Base-by-base conservation (phyloP, 2,329 filamentous ascomycete species). In the Teratosphaeria nubilosa region DNA sequence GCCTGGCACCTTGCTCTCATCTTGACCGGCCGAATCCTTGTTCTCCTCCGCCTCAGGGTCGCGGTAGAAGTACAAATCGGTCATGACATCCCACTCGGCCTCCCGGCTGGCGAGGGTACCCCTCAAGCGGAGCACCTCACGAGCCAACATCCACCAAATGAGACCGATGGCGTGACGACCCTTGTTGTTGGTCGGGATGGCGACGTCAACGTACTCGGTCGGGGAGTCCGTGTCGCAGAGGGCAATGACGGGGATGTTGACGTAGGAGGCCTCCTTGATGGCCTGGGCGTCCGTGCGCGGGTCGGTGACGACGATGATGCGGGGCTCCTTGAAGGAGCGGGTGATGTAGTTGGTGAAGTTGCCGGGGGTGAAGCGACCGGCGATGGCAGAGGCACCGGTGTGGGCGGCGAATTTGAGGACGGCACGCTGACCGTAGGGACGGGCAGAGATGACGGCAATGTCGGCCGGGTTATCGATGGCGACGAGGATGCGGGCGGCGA, bases 281-380 rank as follows among this genome's bases (percentile, higher is more conserved):
- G 94, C 94, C 86, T 99, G 94, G 77, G 94, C 90, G 75, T 99
- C 94, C 83, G 95, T 99, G 81, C 95, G 92, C 73, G 94, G 94
- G 80, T 99, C 94, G 81, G 94, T 99, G 75, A 99, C 94, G 77
- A 99, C 86, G 80, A 99, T 97, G 76, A 99, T 85, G 79, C 95
- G 95, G 76, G 94, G 94, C 85, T 99, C 94, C 87, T 96, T 96
- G 91, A 99, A 99, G 68, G 94, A 97, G 75, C 94, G 92, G 80
- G 95, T 99, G 88, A 99, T 99, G 88, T 99, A 99, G 87, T 99
- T 99, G 85, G 94, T 99, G 88, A 99, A 99, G 80, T 92, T 96
- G 89, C 94, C 94, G 77, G 94, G 94, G 76, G 94, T 99, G 88
- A 99, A 99, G 78, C 94, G 94, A 82, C 94, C 94, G 74, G 94